Conservation (phyloP, 2,329 filamentous ascomycete species). For the Aspergillus awamori region DNA sequence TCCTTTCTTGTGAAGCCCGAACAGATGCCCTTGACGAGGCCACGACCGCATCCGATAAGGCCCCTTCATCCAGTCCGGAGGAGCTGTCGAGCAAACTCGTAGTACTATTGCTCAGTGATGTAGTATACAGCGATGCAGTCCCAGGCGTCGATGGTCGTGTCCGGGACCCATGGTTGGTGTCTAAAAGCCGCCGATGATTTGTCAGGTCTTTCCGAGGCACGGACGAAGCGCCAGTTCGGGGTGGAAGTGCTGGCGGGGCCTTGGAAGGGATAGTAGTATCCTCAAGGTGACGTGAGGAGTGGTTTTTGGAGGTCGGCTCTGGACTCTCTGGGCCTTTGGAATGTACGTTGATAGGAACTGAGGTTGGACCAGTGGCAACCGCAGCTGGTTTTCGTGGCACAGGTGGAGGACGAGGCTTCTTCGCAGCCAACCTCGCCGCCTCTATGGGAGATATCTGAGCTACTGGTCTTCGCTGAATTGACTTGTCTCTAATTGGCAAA, state of each 20-base stretch:
- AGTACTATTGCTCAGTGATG: constrained; percentile 29
- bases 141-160: constrained; percentile 30
- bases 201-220: constrained; percentile 3
- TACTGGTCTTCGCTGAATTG: constrained; percentile 17
- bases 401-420: constrained; percentile 24
- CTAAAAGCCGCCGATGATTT: constrained; percentile 14
- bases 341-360: not conserved
- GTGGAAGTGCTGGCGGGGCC: constrained; percentile 30
- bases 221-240: constrained; percentile 20
- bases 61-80: constrained; percentile 37
- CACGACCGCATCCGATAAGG: constrained; percentile 50
- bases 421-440: constrained; percentile 12
- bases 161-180: constrained; percentile 14
- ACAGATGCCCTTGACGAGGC: constrained; percentile 51
- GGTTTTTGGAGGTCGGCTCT: constrained; percentile 15
- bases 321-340: not conserved
- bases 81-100: constrained; percentile 27
- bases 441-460: constrained; percentile 4
- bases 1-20: constrained; percentile 44
- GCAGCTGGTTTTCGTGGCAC: constrained; percentile 17
- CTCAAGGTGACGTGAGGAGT: constrained; percentile 20
- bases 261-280: constrained; percentile 19
- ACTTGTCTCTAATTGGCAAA: constrained; percentile 1
- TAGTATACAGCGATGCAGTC: constrained; percentile 29
- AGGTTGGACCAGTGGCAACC: constrained; percentile 1